These are phyloP conservation scores for Anastatica hierochuntica DNA, from an alignment of 345 rosid genomes.

Conservation along the genomic window DNA sequence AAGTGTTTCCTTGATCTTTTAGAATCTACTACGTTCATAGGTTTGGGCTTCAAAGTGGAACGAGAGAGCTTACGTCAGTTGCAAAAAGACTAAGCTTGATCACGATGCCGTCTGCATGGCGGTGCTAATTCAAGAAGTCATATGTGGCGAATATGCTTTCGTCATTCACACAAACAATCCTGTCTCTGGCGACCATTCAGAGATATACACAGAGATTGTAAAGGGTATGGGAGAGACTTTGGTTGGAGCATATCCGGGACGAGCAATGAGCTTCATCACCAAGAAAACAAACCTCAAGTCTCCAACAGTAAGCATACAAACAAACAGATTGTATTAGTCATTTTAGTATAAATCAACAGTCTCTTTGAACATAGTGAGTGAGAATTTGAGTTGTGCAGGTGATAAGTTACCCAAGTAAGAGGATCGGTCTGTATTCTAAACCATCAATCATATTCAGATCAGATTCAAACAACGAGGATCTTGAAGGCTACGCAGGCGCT, in stretches of 20 bases:
- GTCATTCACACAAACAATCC: conserved; percentile 99
- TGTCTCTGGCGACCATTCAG: conserved; percentile 70
- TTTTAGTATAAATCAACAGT: background rate
- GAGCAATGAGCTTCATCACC: conserved; percentile 88
- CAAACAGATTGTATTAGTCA: background rate
- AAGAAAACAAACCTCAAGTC: conserved; percentile 61
- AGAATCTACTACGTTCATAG: conserved; percentile 22
- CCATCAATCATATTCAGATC: conserved; percentile 85
- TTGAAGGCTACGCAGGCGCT: conserved; percentile 97
- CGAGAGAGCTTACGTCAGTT: conserved; percentile 91
- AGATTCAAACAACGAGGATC: conserved; percentile 94
- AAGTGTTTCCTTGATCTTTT: background rate
- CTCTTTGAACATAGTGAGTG: background rate
- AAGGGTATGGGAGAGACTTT: conserved; percentile 93
- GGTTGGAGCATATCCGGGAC: conserved; percentile 96
- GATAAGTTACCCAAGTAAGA: conserved; percentile 86
- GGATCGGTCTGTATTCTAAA: conserved; percentile 75
- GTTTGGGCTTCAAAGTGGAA: conserved; percentile 99
- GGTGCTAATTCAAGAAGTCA: conserved; percentile 84
- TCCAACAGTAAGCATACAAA: conserved; percentile 62
- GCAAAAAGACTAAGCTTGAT: conserved; percentile 62
- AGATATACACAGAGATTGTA: conserved; percentile 93
- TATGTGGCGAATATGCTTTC: conserved; percentile 89
- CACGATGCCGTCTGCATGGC: conserved; percentile 92
- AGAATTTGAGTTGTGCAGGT: conserved; percentile 33